phyloP scores from a whole-genome alignment of 129 eudicot genomes.

The Erigeron canadensis region DNA sequence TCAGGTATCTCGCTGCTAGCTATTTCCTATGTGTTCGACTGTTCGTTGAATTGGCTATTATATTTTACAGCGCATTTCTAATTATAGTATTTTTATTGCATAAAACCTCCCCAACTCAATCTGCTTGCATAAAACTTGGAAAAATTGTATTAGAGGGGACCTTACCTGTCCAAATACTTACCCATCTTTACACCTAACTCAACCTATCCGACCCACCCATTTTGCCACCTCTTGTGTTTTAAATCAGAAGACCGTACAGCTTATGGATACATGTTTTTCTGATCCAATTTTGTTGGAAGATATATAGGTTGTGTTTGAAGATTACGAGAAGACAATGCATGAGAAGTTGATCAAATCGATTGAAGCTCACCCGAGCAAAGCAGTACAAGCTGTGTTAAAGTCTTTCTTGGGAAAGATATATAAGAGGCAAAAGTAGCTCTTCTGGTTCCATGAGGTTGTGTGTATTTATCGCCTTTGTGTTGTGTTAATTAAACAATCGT shows the following conservation, averaged over 20 bases:
- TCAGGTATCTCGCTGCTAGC: conserved; percentile 42
- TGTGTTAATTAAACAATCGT: too few species aligned
- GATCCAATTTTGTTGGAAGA: neutral
- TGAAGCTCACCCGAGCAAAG: conserved; percentile 66
- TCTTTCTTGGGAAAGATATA: conserved; percentile 75
- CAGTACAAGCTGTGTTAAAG: conserved; percentile 68
- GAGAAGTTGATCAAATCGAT: conserved; percentile 58
- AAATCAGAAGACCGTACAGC: neutral
- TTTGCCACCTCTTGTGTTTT: neutral
- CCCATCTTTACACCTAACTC: neutral
- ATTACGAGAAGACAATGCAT: conserved; percentile 62
- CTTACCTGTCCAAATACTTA: neutral
- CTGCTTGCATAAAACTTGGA: too few species aligned
- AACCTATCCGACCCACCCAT: neutral
- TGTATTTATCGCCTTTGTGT: conserved; percentile 11
- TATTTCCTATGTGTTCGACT: neutral
- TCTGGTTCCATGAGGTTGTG: neutral
- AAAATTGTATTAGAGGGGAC: neutral
- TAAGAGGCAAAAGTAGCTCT: conserved; percentile 59
- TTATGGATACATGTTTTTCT: neutral
- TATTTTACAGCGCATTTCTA: neutral
- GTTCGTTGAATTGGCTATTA: neutral
- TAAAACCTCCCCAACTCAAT: too few species aligned
- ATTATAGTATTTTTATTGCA: neutral
- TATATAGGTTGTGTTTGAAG: conserved; percentile 56